phyloP scores from a whole-genome alignment of 768 basidiomycete genomes.

The Leccinellum luteum region DNA sequence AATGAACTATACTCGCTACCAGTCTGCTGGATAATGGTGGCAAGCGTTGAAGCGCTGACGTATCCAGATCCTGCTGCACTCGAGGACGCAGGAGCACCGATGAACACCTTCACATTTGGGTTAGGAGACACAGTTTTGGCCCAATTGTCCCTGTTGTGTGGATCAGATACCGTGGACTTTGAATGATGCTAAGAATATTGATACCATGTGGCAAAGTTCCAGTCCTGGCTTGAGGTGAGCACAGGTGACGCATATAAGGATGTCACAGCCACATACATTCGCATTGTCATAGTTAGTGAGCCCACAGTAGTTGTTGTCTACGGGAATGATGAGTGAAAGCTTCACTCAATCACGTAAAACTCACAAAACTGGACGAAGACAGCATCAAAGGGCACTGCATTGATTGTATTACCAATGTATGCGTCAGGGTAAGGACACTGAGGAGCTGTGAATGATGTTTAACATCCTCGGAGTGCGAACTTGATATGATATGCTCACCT shows the following conservation, averaged over 20 bases:
- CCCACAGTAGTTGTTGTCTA: conserved; percentile 51
- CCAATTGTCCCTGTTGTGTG: conserved; percentile 44
- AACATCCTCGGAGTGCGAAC: not conserved
- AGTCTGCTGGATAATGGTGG: conserved; percentile 34
- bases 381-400: conserved; percentile 45
- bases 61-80: conserved; percentile 47
- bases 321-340: not conserved
- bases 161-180: not conserved
- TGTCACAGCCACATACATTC: conserved; percentile 25
- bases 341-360: not conserved
- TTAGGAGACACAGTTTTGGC: conserved; percentile 44
- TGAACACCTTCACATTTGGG: conserved; percentile 45
- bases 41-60: conserved; percentile 34
- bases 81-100: conserved; percentile 46
- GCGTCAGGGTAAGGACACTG: conserved; percentile 52
- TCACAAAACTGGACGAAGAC: conserved; percentile 51
- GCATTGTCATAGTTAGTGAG: conserved; percentile 44
- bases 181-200: not conserved
- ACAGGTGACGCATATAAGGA: not conserved
- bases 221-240: conserved; percentile 37
- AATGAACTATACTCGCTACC: conserved; percentile 41
- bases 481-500: conserved; percentile 15
- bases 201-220: conserved; percentile 45
- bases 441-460: conserved; percentile 22
- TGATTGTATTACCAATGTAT: conserved; percentile 40